Evolutionary conservation across 73 alveolate species (phyloP), one percentile per base, ranked within the genome.

Genomic region (Diophrys appendiculata): DNA sequence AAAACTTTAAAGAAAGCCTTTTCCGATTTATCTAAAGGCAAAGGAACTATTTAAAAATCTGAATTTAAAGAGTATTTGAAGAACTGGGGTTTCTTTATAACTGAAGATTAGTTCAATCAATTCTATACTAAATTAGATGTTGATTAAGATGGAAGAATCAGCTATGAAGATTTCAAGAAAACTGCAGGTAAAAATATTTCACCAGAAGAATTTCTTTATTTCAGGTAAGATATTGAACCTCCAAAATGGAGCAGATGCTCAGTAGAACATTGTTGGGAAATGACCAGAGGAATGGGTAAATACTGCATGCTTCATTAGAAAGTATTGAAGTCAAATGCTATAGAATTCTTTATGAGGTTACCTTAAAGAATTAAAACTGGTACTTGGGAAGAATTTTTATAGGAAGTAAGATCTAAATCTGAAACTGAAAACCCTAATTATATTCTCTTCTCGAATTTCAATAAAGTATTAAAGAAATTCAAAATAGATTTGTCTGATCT

Each of bases 1-100:
- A 81, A 85, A 43, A 85, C 93, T 32, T 65, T 85, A 35, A 85
- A 85, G 76, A 85, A 85, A 68, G 93, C 93, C 5, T 85, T 85
- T 65, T 52, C 70, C 1, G 93, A 85, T 65, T 29, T 85, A 29
- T 76, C 65, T 64, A 31, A 78, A 72, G 93, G 73, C 24, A 85
- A 85, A 52, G 93, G 93, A 1, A 73, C 84, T 29, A 85, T 85
- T 1, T 30, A 65, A 25, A 77, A 79, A 25, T 29, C 29, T 26
- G 93, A 85, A 24, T 72, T 85, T 0, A 70, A 70, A 30, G 13
- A 54, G n/a, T 79, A 85, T 53, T 68, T 85, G n/a, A 70, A 76
- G 27, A 86, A 85, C 68, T 85, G 93, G 93, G 93, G 93, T 30
- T 78, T 85, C 18, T 33, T 27, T 64, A 52, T 78, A 54, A 71